phyloP scores from a whole-genome alignment of 2,329 filamentous ascomycete species.

The Sclerotinia minor region DNA sequence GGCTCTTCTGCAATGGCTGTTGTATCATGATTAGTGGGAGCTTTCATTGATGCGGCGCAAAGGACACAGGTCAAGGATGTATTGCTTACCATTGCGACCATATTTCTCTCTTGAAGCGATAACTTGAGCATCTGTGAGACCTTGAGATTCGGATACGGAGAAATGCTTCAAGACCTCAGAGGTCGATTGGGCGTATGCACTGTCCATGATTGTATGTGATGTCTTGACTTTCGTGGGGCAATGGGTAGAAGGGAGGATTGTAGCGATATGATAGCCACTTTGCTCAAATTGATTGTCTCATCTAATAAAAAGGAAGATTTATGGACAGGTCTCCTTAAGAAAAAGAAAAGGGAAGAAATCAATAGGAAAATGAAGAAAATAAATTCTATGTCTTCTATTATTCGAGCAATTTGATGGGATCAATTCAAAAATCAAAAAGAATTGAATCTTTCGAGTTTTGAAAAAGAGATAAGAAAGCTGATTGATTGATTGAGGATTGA shows the following conservation, averaged over 20 bases:
- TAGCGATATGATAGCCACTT: conserved; percentile 25
- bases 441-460: neutral
- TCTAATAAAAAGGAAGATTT: conserved; percentile 23
- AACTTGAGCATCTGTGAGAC: conserved; percentile 62
- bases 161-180: conserved; percentile 61
- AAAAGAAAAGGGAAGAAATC: neutral
- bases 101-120: conserved; percentile 56
- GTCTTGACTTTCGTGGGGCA: conserved; percentile 19
- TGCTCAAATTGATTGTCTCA: conserved; percentile 25
- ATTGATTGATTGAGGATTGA: neutral
- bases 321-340: conserved; percentile 19
- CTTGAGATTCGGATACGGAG: conserved; percentile 54
- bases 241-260: conserved; percentile 14
- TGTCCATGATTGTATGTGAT: conserved; percentile 53
- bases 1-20: conserved; percentile 81
- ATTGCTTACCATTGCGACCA: conserved; percentile 63
- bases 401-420: too few relatives aligned
- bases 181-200: conserved; percentile 59
- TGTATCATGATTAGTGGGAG: conserved; percentile 32
- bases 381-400: conserved; percentile 11
- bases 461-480: conserved; percentile 5
- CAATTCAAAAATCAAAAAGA: neutral
- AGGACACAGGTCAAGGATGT: neutral
- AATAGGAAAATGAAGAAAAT: too few relatives aligned
- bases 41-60: conserved; percentile 26